phyloP scores from a whole-genome alignment of 176 grass and related monocot species.

The Oryza coarctata region DNA sequence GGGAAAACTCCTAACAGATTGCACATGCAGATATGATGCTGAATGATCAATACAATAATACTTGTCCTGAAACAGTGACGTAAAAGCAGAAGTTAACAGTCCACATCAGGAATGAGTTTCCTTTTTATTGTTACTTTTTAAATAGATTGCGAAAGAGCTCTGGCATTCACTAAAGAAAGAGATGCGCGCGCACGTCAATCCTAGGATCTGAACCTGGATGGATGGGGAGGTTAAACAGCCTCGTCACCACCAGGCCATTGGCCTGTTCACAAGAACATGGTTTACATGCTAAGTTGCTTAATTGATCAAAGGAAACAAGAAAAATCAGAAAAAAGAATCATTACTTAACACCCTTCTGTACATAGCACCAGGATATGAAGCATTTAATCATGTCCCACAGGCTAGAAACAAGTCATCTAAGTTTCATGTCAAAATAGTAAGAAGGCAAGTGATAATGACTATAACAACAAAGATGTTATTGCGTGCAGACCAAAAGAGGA shows the following conservation, averaged over 20 bases:
- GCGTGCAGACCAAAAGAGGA: not conserved
- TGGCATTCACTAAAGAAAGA: not conserved
- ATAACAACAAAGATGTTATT: not conserved
- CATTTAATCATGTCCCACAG: not conserved
- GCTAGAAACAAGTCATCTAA: not conserved
- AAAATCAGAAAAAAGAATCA: not conserved
- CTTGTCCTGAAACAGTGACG: slow-evolving; percentile 35
- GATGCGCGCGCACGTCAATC: not conserved
- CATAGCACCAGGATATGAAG: not conserved
- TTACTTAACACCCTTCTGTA: not conserved
- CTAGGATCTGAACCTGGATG: too few species aligned
- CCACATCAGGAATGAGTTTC: not conserved
- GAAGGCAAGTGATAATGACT: slow-evolving; percentile 3
- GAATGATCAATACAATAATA: slow-evolving; percentile 32
- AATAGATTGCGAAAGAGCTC: not conserved
- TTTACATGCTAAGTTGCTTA: slow-evolving; percentile 6
- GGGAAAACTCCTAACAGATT: slow-evolving; percentile 78
- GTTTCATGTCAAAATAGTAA: not conserved
- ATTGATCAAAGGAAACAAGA: slow-evolving; percentile 1
- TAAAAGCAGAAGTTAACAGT: slow-evolving; percentile 32
- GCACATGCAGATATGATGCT: slow-evolving; percentile 58
- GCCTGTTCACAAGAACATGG: not conserved
- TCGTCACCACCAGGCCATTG: not conserved
- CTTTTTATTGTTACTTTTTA: not conserved
- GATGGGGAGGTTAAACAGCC: not conserved